These are phyloP conservation scores for Simplicillium sp. DNA, from an alignment of 2,329 filamentous ascomycete species.

Conservation along the genomic window DNA sequence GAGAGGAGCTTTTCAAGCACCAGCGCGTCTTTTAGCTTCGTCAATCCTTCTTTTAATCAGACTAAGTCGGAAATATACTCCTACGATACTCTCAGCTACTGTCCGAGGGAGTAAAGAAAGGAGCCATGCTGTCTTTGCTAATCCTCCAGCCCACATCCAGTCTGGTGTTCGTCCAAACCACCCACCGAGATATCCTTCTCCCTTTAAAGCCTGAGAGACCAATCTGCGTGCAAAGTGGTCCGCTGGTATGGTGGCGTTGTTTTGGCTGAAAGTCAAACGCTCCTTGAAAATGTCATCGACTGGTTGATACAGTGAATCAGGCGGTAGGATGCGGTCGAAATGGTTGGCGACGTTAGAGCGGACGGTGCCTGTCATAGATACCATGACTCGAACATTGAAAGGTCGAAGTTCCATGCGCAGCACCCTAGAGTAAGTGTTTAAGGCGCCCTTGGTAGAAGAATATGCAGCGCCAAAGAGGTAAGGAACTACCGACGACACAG, in stretches of 20 bases:
- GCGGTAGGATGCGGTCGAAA: constrained; percentile 29
- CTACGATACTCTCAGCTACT: too few species aligned
- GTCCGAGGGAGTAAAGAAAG: too few species aligned
- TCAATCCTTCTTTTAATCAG: too few species aligned
- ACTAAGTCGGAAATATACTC: too few species aligned
- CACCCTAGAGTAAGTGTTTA: constrained; percentile 42
- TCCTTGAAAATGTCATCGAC: constrained; percentile 34
- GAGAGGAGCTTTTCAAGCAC: too few species aligned
- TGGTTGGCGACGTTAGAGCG: constrained; percentile 37
- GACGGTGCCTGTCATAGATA: constrained; percentile 45
- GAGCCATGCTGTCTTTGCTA: constrained; percentile 3
- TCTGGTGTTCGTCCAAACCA: constrained; percentile 12
- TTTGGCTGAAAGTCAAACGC: constrained; percentile 39
- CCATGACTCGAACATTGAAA: constrained; percentile 46
- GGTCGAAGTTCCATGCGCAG: constrained; percentile 44
- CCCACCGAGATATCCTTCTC: constrained; percentile 19
- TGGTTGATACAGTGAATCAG: constrained; percentile 35
- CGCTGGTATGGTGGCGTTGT: constrained; percentile 32
- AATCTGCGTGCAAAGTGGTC: constrained; percentile 32
- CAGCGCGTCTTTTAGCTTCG: too few species aligned
- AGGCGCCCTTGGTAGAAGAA: constrained; percentile 45
- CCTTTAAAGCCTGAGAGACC: constrained; percentile 30
- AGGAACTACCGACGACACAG: constrained; percentile 37
- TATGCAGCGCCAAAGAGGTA: constrained; percentile 46
- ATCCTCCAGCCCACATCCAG: constrained; percentile 10